These are phyloP conservation scores for Colletotrichum sublineola DNA, from an alignment of 2,329 filamentous ascomycete genomes.

Conservation along the genomic window DNA sequence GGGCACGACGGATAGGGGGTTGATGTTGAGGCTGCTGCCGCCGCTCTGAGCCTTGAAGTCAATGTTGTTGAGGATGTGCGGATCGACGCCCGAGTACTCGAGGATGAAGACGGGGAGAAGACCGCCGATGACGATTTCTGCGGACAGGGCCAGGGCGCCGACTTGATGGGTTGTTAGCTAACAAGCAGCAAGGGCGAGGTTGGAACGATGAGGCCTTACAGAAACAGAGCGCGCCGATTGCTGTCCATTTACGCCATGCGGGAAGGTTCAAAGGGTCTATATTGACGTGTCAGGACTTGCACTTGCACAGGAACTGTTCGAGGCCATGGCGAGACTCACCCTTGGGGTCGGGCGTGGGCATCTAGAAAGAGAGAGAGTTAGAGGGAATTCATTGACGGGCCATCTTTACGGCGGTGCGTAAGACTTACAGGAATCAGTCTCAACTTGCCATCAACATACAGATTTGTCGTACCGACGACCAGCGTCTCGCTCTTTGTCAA, in stretches of 20 bases:
- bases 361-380: conserved; percentile 28
- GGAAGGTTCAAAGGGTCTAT: conserved; percentile 50
- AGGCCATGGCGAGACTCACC: conserved; percentile 31
- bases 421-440: conserved; percentile 44
- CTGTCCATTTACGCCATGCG: conserved; percentile 49
- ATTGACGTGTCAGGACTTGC: conserved; percentile 3
- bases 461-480: conserved; percentile 44
- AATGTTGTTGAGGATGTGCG: conserved; percentile 45
- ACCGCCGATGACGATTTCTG: conserved; percentile 47
- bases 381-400: not conserved
- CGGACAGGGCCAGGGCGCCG: conserved; percentile 48
- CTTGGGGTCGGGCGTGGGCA: conserved; percentile 50
- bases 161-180: conserved; percentile 39
- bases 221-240: conserved; percentile 47
- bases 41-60: conserved; percentile 43
- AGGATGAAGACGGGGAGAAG: conserved; percentile 52
- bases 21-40: conserved; percentile 46
- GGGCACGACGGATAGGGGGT: conserved; percentile 43
- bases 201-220: conserved; percentile 44
- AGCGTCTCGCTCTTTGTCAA: conserved; percentile 35
- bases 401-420: not conserved
- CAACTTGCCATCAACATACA: conserved; percentile 43
- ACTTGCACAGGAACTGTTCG: not conserved
- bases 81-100: conserved; percentile 51
- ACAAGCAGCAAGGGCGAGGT: not conserved